These are phyloP conservation scores for Chrysanthemum makinoi DNA, from an alignment of 129 eudicot genomes.

Conservation along the genomic window DNA sequence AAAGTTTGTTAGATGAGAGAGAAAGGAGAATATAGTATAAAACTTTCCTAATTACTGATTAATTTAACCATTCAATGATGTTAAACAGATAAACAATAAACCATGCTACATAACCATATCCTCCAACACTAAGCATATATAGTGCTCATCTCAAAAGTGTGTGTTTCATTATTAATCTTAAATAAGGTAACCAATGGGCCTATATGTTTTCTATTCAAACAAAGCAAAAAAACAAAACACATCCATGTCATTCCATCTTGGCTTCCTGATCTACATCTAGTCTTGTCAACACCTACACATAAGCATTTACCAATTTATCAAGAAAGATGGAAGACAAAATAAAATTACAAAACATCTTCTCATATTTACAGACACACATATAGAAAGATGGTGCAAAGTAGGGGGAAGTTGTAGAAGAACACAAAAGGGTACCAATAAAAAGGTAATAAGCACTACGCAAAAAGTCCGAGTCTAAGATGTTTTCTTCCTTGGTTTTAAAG, in stretches of 20 bases:
- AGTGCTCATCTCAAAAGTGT: no score
- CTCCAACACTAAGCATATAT: no score
- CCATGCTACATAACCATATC: no score
- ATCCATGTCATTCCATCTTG: constrained; percentile 46
- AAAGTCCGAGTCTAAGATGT: not conserved
- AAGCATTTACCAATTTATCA: constrained; percentile 52
- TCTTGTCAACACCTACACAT: constrained; percentile 78
- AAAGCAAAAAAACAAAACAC: constrained; percentile 17
- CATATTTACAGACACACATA: not conserved
- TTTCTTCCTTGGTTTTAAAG: constrained; percentile 6
- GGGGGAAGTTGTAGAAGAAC: not conserved
- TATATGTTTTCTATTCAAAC: constrained; percentile 23
- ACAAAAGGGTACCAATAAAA: not conserved
- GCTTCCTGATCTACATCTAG: constrained; percentile 88
- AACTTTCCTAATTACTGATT: no score
- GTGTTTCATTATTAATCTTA: no score
- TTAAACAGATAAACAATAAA: no score
- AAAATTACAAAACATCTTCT: not conserved
- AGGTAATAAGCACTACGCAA: not conserved
- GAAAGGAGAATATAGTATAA: no score
- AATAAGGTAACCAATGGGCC: constrained; percentile 1
- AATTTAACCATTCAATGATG: no score
- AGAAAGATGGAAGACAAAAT: constrained; percentile 12
- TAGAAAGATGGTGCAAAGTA: not conserved
- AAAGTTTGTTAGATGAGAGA: no score